Evolutionary conservation across 1,139 yeast species (phyloP).

Genomic region (Diutina ranongensis): DNA sequence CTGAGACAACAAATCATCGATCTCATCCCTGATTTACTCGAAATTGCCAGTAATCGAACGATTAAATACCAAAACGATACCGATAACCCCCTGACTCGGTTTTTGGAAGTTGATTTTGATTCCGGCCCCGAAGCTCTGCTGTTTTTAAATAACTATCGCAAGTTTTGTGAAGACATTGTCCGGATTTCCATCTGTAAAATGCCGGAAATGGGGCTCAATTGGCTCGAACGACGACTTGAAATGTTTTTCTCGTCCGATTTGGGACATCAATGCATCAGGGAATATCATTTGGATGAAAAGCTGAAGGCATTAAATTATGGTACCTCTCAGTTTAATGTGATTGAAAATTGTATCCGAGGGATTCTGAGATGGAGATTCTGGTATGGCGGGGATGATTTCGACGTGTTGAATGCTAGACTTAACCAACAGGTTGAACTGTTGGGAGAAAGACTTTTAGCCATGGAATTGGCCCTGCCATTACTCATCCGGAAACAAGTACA

Average conservation of each 20-base stretch:
- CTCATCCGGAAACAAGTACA: constrained; percentile 79
- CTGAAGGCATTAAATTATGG: constrained; percentile 68
- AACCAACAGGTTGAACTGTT: constrained; percentile 59
- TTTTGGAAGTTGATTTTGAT: constrained; percentile 76
- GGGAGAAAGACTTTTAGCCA: constrained; percentile 65
- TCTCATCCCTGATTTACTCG: constrained; percentile 56
- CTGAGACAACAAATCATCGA: constrained; percentile 36
- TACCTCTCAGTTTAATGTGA: constrained; percentile 71
- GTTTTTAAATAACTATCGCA: constrained; percentile 70
- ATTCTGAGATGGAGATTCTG: constrained; percentile 95
- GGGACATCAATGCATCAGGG: constrained; percentile 54
- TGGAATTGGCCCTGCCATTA: constrained; percentile 71
- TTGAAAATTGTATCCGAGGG: constrained; percentile 86
- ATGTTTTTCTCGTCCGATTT: constrained; percentile 61
- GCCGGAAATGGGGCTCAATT: constrained; percentile 69
- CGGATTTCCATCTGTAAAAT: constrained; percentile 78
- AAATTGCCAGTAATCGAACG: constrained; percentile 69
- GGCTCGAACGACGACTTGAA: constrained; percentile 72
- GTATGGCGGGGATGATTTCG: constrained; percentile 61
- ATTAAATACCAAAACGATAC: constrained; percentile 61
- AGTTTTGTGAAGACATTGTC: constrained; percentile 82
- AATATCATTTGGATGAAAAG: constrained; percentile 45
- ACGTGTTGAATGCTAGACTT: constrained; percentile 42
- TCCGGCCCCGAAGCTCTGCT: constrained; percentile 70
- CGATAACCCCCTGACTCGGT: constrained; percentile 53